phyloP scores from a whole-genome alignment of 371 early-diverging fungal genomes.

The Circinella umbellata region DNA sequence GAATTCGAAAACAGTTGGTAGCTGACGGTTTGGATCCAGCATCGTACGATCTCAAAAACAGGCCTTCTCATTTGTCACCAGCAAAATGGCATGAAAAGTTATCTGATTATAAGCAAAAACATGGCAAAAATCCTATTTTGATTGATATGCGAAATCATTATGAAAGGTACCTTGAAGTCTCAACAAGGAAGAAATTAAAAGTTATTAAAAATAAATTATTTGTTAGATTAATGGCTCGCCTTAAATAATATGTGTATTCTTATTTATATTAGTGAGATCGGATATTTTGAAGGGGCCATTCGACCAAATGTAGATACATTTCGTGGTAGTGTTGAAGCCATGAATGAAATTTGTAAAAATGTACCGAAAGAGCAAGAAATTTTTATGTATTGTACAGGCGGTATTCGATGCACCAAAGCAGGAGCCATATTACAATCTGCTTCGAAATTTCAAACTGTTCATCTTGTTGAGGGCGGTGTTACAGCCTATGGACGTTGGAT shows the following conservation, averaged over 20 bases:
- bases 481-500: constrained; percentile 80
- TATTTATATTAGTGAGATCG: constrained; percentile 59
- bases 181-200: background rate
- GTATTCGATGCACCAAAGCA: constrained; percentile 79
- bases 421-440: constrained; percentile 76
- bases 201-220: too few species aligned
- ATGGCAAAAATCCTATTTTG: constrained; percentile 56
- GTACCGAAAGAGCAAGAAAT: constrained; percentile 63
- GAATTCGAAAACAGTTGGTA: constrained; percentile 74
- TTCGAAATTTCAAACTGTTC: constrained; percentile 70
- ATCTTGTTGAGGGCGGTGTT: constrained; percentile 76
- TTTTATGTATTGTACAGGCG: constrained; percentile 86
- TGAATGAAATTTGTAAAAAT: constrained; percentile 57
- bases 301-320: constrained; percentile 82
- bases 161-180: constrained; percentile 56
- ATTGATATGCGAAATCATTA: constrained; percentile 88
- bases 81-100: constrained; percentile 68
- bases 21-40: constrained; percentile 61
- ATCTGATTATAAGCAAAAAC: constrained; percentile 34
- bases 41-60: constrained; percentile 62
- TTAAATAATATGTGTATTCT: background rate
- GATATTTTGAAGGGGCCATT: constrained; percentile 75
- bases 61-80: constrained; percentile 73
- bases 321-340: constrained; percentile 58
- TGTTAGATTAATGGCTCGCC: too few species aligned